Evolutionary conservation across 1,139 yeast species (phyloP).

Genomic region (Pichia terricola): DNA sequence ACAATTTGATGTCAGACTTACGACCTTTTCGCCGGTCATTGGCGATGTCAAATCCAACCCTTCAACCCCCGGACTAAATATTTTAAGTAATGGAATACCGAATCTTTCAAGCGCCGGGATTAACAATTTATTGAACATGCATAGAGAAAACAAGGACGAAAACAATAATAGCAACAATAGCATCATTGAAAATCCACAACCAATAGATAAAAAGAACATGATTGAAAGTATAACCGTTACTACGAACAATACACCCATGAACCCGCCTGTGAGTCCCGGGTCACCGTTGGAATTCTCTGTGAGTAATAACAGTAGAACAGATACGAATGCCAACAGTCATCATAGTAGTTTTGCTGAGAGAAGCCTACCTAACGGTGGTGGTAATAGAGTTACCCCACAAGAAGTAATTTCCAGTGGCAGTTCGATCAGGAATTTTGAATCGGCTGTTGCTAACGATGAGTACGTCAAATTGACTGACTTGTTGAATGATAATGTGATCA

Average conservation of each 20-base stretch:
- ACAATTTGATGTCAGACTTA: conserved; percentile 4
- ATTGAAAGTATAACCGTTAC: no score
- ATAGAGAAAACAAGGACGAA: no score
- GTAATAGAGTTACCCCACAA: not conserved
- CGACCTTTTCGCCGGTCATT: not conserved
- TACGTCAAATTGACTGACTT: conserved; percentile 52
- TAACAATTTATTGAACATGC: not conserved
- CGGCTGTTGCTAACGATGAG: conserved; percentile 38
- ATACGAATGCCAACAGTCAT: no score
- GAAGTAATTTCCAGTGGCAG: conserved; percentile 12
- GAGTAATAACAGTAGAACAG: not conserved
- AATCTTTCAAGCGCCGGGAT: not conserved
- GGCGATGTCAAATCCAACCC: not conserved
- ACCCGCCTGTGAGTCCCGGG: conserved; percentile 8
- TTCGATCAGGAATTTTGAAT: conserved; percentile 19
- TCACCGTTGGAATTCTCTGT: conserved; percentile 10
- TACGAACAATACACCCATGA: not conserved
- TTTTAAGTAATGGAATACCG: not conserved
- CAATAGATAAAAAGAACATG: no score
- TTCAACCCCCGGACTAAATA: not conserved
- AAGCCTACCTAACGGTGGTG: not conserved
- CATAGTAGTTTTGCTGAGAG: not conserved
- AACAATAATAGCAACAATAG: no score
- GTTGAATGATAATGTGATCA: conserved; percentile 30
- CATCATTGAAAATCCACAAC: no score